Evolutionary conservation across 2,329 filamentous ascomycete species (phyloP).

Genomic region (Xylaria arbuscula): DNA sequence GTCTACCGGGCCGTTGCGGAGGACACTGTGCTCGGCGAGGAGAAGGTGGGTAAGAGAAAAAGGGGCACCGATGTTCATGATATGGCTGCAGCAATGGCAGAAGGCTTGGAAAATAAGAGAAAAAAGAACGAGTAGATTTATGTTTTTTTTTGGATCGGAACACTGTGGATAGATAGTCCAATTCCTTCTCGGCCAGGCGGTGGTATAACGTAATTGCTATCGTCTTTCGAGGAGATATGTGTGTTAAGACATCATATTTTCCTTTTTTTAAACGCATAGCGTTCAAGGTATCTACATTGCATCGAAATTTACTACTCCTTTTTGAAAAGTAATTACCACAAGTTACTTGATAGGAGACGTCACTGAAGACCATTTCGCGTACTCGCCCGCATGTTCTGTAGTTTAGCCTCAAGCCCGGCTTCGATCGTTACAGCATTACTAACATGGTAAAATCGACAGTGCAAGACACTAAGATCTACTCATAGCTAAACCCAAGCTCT

Average conservation of each 20-base stretch:
- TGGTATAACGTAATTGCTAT: not conserved
- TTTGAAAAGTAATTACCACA: no score
- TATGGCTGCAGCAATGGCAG: slow-evolving; percentile 58
- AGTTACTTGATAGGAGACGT: no score
- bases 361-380: no score
- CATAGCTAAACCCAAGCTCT: not conserved
- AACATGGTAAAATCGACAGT: not conserved
- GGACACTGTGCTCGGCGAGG: slow-evolving; percentile 68
- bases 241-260: no score
- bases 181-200: not conserved
- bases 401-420: no score
- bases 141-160: slow-evolving; percentile 1
- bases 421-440: no score
- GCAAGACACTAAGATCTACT: not conserved
- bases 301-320: not conserved
- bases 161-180: not conserved
- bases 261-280: no score
- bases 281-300: no score
- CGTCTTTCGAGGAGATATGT: not conserved
- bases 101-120: slow-evolving; percentile 48
- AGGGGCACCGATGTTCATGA: slow-evolving; percentile 68
- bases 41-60: slow-evolving; percentile 67
- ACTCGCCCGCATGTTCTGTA: no score
- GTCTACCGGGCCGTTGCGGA: slow-evolving; percentile 72
- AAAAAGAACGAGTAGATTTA: slow-evolving; percentile 48